Evolutionary conservation across 208 protist genomes (phyloP).

Genomic region (Wallacemonas sp.): DNA sequence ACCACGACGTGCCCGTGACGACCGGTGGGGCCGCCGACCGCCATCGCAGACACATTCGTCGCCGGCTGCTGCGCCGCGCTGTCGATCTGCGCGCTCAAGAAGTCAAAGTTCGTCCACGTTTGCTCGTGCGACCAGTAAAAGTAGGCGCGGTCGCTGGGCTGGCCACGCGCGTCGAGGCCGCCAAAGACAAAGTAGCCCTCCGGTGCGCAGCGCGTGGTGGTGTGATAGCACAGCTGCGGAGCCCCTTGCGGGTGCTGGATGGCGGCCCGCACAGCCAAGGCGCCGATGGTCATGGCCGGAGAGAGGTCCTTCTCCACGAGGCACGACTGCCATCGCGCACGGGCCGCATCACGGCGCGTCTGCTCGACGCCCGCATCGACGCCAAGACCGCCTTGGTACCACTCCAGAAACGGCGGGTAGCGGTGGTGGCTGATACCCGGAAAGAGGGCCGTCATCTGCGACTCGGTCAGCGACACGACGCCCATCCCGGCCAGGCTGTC

Average conservation of each 20-base stretch:
- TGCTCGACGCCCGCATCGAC: conserved; percentile 30
- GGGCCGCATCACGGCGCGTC: conserved; percentile 28
- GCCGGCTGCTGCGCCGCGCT: conserved; percentile 10
- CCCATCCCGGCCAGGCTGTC: conserved; percentile 34
- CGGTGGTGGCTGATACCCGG: conserved; percentile 33
- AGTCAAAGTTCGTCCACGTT: conserved; percentile 31
- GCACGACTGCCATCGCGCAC: conserved; percentile 36
- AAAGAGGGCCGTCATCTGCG: conserved; percentile 17
- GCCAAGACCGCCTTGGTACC: conserved; percentile 57
- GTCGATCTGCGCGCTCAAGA: conserved; percentile 18
- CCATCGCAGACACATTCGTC: conserved; percentile 24
- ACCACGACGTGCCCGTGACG: conserved; percentile 70
- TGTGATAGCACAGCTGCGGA: conserved; percentile 47
- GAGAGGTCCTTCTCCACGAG: conserved; percentile 41
- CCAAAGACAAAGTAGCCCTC: conserved; percentile 57
- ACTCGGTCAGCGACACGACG: conserved; percentile 18
- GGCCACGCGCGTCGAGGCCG: conserved; percentile 20
- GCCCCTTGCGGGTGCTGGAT: conserved; percentile 40
- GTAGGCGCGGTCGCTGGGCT: conserved; percentile 9
- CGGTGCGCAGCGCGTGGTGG: conserved; percentile 50
- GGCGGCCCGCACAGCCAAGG: conserved; percentile 46
- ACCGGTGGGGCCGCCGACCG: not conserved
- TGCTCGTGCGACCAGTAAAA: conserved; percentile 37
- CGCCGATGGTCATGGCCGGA: conserved; percentile 20
- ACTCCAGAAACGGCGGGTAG: conserved; percentile 52